Percentiles rank a stretch among this genome's conserved stretches.
Evolutionary conservation across 208 protist species (phyloP).

Genomic region (Tritrichomonas musculus): DNA sequence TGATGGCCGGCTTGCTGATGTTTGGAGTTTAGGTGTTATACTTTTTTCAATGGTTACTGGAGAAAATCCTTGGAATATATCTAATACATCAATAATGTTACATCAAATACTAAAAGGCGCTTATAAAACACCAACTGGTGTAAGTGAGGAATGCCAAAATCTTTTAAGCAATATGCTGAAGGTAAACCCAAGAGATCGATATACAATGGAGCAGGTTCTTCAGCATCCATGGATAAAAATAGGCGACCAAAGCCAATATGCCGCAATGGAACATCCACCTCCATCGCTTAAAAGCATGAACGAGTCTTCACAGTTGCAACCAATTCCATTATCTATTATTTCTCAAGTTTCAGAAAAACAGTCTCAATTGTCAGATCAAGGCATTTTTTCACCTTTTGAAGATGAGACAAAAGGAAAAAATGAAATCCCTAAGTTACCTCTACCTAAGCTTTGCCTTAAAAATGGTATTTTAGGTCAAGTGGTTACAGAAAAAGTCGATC

Average conservation of each 20-base stretch:
- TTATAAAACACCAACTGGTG: neutral
- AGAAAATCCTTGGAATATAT: neutral
- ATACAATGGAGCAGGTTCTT: neutral
- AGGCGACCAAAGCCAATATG: neutral
- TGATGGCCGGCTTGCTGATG: neutral
- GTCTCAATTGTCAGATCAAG: neutral
- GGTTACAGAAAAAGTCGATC: too few relatives aligned
- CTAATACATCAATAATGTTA: neutral
- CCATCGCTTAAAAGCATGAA: neutral
- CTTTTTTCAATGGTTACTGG: neutral
- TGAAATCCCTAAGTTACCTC: neutral
- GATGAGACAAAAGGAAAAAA: neutral
- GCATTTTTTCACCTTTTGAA: conserved; percentile 2
- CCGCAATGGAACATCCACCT: neutral
- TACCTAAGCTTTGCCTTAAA: neutral
- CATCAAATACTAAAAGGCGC: conserved; percentile 5
- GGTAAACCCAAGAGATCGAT: neutral
- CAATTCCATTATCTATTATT: neutral
- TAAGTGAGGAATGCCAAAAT: neutral
- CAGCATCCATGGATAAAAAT: neutral
- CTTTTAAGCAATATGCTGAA: neutral
- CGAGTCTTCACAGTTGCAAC: neutral
- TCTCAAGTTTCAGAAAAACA: neutral
- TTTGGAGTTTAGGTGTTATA: neutral
- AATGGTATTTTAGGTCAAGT: neutral